Conservation (phyloP, 2,329 filamentous ascomycete genomes). For the Diaporthe citrichinensis region DNA sequence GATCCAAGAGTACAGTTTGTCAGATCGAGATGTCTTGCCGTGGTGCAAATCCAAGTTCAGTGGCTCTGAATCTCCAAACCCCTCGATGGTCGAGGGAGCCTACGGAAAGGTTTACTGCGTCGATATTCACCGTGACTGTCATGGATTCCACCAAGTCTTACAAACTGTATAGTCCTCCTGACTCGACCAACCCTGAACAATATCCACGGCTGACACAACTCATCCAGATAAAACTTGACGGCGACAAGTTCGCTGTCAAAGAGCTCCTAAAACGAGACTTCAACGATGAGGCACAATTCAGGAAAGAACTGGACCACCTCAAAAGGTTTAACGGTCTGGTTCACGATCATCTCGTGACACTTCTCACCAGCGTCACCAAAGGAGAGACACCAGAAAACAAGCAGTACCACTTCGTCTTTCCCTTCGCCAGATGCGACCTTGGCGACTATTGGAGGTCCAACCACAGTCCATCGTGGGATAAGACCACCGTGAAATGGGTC, state of each 20-base stretch:
- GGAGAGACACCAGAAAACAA: not conserved
- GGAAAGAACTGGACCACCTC: not conserved
- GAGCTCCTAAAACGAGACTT: not conserved
- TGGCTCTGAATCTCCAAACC: not conserved
- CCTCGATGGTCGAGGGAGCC: not conserved
- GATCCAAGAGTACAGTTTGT: not conserved
- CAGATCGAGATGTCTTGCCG: not conserved
- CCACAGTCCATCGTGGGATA: not conserved
- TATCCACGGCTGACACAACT: not conserved
- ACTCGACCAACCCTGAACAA: too few relatives aligned
- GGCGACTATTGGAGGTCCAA: not conserved
- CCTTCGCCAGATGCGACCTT: not conserved
- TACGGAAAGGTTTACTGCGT: not conserved
- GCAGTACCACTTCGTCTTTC: not conserved
- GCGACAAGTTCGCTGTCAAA: not conserved
- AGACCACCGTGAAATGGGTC: not conserved
- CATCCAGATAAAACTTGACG: not conserved
- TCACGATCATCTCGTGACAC: not conserved
- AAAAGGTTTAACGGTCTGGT: not conserved
- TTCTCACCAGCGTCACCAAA: not conserved
- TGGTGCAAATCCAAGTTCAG: not conserved
- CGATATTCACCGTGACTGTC: not conserved
- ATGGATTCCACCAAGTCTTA: not conserved
- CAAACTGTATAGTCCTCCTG: not conserved
- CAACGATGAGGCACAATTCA: not conserved